Evolutionary conservation across 768 basidiomycete species (phyloP).

Genomic region (Pholiota molesta): DNA sequence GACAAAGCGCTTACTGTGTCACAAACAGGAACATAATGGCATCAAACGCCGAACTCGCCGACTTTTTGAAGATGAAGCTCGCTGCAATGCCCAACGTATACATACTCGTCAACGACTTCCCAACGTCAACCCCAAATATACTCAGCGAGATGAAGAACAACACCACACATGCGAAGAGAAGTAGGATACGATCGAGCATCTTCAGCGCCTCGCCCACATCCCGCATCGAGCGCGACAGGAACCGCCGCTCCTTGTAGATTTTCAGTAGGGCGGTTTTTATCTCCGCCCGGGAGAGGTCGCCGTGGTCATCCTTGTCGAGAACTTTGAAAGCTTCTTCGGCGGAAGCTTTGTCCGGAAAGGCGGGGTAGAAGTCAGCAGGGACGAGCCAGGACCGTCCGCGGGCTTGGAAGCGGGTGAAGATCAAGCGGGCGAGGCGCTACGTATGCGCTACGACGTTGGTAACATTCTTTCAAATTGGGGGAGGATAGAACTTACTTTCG

Average conservation of each 20-base stretch:
- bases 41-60: constrained; percentile 75
- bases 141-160: constrained; percentile 76
- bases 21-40: constrained; percentile 84
- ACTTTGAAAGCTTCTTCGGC: constrained; percentile 73
- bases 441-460: constrained; percentile 1
- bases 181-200: constrained; percentile 64
- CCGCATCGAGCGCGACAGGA: constrained; percentile 74
- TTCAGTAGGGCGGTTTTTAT: constrained; percentile 69
- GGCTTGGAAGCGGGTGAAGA: constrained; percentile 64
- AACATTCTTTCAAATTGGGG: neutral
- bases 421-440: constrained; percentile 67
- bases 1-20: constrained; percentile 62
- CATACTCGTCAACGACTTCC: constrained; percentile 68
- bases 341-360: constrained; percentile 56
- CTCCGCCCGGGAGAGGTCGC: constrained; percentile 76
- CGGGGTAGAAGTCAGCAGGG: constrained; percentile 71
- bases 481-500: constrained; percentile 49
- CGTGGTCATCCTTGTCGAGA: constrained; percentile 77
- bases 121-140: constrained; percentile 69
- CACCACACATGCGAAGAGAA: constrained; percentile 64
- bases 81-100: constrained; percentile 74
- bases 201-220: constrained; percentile 71
- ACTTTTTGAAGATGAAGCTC: constrained; percentile 80
- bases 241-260: constrained; percentile 79
- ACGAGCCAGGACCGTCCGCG: constrained; percentile 60